Base-by-base conservation (phyloP, 2,329 filamentous ascomycete species). In the Botrytis byssoidea region DNA sequence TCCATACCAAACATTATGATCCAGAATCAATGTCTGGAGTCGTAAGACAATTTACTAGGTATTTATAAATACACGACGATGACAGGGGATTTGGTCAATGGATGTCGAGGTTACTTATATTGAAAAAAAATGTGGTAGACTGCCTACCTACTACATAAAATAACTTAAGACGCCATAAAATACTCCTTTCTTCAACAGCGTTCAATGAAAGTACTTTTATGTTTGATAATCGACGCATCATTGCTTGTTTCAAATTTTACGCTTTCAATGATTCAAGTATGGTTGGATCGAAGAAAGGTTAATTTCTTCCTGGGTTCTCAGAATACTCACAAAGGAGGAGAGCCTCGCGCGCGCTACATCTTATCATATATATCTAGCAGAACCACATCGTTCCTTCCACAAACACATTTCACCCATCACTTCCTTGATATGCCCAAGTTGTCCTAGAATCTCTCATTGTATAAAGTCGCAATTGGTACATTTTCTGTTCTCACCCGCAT, bases 351-450 rank as follows among this genome's bases (percentile, higher is more conserved):
- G 12, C 48, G 48, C 25, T 29, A 18, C 66, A 32, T 57, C 48
- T 32, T 4, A 57, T 57, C 51, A 6, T 57, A 57, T 42, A 57
- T 68, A 68, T 57, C 40, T 42, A n/a, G n/a, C 25, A 29, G 35
- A 68, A 29, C 22, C 37, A 67, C 65, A 22, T 67, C 25, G 32
- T 68, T 42, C 66, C 25, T 68, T 42, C 48, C 35, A 57, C 48
- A 32, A 42, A n/a, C 16, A 57, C 16, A 20, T 64, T 29, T 10
- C 37, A 44, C 4, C 29, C 7, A 29, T 22, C 44, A 29, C 25
- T n/a, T 25, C 55, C 55, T 16, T 22, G 14, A 68, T 9, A 35
- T 65, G 44, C 18, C n/a, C 40, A 22, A 35, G 4, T 65, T 14
- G 14, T 46, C 5, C 22, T 46, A n/a, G 29, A 46, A 32, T 29